Evolutionary conservation across 1,284 basidiomycete genomes (phyloP).

Genomic region (Grifola frondosa): DNA sequence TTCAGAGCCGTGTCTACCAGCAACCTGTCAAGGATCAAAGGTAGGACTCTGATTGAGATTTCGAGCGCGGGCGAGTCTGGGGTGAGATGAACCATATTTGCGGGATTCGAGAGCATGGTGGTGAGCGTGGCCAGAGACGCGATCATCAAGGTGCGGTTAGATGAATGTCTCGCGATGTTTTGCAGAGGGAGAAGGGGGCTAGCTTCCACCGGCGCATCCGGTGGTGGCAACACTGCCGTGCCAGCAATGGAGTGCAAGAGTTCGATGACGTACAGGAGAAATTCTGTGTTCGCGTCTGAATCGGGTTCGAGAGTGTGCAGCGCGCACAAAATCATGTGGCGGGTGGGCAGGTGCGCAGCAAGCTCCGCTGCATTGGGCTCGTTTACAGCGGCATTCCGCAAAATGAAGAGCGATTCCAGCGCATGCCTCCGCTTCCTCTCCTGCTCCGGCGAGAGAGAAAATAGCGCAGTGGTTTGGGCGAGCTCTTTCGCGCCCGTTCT

Average conservation of each 20-base stretch:
- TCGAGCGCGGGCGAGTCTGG: slow-evolving; percentile 56
- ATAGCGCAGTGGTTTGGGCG: slow-evolving; percentile 45
- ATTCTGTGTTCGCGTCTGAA: slow-evolving; percentile 65
- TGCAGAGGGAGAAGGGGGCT: slow-evolving; percentile 33
- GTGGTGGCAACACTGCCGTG: slow-evolving; percentile 29
- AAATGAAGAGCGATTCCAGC: slow-evolving; percentile 71
- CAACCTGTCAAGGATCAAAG: slow-evolving; percentile 69
- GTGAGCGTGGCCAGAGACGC: slow-evolving; percentile 59
- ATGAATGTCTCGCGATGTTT: slow-evolving; percentile 52
- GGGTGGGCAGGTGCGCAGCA: slow-evolving; percentile 54
- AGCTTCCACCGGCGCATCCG: slow-evolving; percentile 23
- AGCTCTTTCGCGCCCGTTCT: slow-evolving; percentile 48
- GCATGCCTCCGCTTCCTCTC: slow-evolving; percentile 62
- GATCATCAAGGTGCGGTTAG: slow-evolving; percentile 73
- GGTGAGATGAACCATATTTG: slow-evolving; percentile 54
- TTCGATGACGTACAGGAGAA: slow-evolving; percentile 67
- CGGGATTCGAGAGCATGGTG: slow-evolving; percentile 57
- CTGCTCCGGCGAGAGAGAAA: slow-evolving; percentile 51
- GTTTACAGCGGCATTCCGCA: slow-evolving; percentile 73
- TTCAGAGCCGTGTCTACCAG: slow-evolving; percentile 71
- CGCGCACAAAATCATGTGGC: slow-evolving; percentile 57
- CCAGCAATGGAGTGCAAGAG: slow-evolving; percentile 45
- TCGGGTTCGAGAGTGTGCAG: slow-evolving; percentile 55
- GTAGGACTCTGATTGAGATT: slow-evolving; percentile 67
- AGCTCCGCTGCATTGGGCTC: slow-evolving; percentile 65